A percentile compares a stretch with the other conserved stretches of the same genome.
phyloP scores from a whole-genome alignment of 2,329 filamentous ascomycete genomes.

The Claviceps citrina region DNA sequence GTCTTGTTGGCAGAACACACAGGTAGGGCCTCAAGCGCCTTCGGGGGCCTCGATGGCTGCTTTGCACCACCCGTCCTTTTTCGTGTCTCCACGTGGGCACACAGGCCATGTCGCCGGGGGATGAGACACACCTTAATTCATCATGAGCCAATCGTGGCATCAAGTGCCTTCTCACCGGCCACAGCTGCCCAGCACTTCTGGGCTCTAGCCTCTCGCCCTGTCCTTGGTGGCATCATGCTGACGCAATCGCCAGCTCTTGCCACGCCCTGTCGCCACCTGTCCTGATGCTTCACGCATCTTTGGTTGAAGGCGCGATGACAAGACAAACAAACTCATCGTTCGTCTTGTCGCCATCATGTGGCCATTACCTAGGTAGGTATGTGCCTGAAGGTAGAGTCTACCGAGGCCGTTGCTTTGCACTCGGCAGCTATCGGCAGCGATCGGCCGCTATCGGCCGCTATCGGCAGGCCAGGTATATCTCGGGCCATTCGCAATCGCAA shows the following conservation, averaged over 20 bases:
- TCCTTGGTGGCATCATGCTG: background rate
- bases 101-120: background rate
- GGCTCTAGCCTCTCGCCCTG: background rate
- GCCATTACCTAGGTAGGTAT: too few species aligned
- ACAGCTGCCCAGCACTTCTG: background rate
- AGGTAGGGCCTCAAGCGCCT: too few species aligned
- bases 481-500: too few species aligned
- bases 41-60: too few species aligned
- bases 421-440: too few species aligned
- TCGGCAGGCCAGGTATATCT: too few species aligned
- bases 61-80: background rate
- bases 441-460: too few species aligned
- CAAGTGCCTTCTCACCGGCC: constrained; percentile 1
- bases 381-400: too few species aligned
- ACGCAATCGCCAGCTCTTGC: background rate
- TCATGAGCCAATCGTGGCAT: constrained; percentile 1
- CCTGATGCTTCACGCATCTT: background rate
- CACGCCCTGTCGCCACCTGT: background rate
- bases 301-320: background rate
- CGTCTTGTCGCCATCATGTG: too few species aligned
- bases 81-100: constrained; percentile 5
- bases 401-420: too few species aligned
- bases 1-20: too few species aligned
- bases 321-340: background rate
- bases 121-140: background rate